Base-by-base conservation (phyloP, 805 yeast species). In the Pichia thaimueangensis region DNA sequence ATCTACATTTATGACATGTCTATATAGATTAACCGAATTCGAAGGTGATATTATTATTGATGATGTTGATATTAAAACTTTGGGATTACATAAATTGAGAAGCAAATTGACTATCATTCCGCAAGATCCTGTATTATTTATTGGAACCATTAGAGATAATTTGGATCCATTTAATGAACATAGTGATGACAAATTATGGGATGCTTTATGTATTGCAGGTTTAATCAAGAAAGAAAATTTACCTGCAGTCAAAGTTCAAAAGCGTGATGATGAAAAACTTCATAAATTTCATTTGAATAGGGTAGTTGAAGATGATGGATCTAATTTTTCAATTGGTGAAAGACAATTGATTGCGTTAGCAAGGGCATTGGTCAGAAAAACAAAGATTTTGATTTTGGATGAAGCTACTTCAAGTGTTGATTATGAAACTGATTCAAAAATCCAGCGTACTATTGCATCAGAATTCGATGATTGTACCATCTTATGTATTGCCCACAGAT, bases 331-430 rank as follows among this genome's bases (percentile, higher is more conserved):
- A 1, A 64, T 80, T 5, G 89, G 89, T 40, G 87, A 83, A 55
- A 71, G 82, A 45, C 89, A 82, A 58, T 53, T 82, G 47, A 60
- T 83, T 44, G 82, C 86, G 1, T 64, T 83, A 38, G 80, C 88
- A 1, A 68, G 91, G 47, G 88, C 89, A 0, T 61, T 83, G 34
- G 86, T 81, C 19, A 71, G 86, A 47, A 69, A 70, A 30, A 64
- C 82, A 12, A 76, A 71, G 53, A 74, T 82, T 38, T 60, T 83
- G 41, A 73, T 83, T 36, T 58, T 83, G 47, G 91, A 83, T 58
- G 91, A 83, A 59, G 89, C 89, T 3, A 83, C 91, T 0, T 79
- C 87, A 1, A 73, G 80, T 31, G 89, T 83, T 16, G 91, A 83
- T 57, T 77, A 77, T 54, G 83, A 76, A 50, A 82, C 89, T 0